A percentile compares a stretch with the other conserved stretches of the same genome.
Conservation (phyloP, 2,329 filamentous ascomycete genomes). For the Rutstroemia sp. region DNA sequence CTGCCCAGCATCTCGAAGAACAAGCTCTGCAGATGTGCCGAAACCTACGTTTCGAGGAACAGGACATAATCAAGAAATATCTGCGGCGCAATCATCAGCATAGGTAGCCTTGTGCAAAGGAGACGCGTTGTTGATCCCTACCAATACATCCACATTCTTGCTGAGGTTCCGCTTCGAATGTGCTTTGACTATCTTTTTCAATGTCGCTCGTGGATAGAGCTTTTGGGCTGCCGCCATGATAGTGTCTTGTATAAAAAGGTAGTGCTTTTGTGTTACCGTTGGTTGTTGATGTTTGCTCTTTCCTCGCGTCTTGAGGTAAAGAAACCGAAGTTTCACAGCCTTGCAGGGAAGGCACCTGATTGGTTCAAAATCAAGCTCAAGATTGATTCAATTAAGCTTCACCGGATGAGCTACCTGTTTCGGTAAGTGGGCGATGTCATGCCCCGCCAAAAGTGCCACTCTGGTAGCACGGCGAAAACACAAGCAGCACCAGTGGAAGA, state of each 20-base stretch:
- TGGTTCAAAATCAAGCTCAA: background rate
- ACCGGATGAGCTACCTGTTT: slow-evolving; percentile 1
- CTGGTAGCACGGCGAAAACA: background rate
- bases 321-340: background rate
- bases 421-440: slow-evolving; percentile 5
- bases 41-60: slow-evolving; percentile 60
- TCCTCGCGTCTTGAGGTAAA: too few species aligned
- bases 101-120: slow-evolving; percentile 2
- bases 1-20: too few species aligned
- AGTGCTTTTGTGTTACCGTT: background rate
- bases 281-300: background rate
- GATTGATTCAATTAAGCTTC: background rate
- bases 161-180: slow-evolving; percentile 73
- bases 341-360: background rate
- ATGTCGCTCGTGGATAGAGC: slow-evolving; percentile 72
- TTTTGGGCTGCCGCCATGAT: slow-evolving; percentile 48
- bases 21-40: background rate
- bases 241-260: background rate
- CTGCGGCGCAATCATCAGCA: slow-evolving; percentile 37
- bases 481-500: too few species aligned
- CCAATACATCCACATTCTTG: slow-evolving; percentile 81
- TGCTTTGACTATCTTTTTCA: slow-evolving; percentile 87
- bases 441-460: background rate
- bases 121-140: slow-evolving; percentile 36
- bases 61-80: slow-evolving; percentile 79